Conservation (phyloP, 805 yeast species). For the Saturnispora hagleri region DNA sequence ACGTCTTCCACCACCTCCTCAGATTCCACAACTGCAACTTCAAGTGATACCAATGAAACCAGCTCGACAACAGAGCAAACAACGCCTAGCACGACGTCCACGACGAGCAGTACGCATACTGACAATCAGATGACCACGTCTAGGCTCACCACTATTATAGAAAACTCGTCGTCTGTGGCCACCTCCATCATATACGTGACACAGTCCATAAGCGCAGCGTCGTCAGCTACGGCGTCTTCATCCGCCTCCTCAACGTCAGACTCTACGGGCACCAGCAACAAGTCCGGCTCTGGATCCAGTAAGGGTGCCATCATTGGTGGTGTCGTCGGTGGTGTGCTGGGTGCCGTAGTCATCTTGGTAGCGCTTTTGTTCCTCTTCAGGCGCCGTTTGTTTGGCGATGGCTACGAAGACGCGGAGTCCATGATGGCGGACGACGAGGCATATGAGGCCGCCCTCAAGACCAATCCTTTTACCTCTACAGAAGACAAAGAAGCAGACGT, state of each 20-base stretch:
- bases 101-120: conserved; percentile 6
- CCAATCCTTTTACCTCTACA: conserved; percentile 58
- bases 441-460: conserved; percentile 47
- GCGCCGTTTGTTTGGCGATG: conserved; percentile 27
- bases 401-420: conserved; percentile 28
- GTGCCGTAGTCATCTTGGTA: conserved; percentile 20
- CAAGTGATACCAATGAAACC: conserved; percentile 5
- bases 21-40: not conserved
- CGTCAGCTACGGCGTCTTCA: conserved; percentile 16
- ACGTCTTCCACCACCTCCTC: not conserved
- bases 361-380: conserved; percentile 27
- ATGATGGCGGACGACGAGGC: conserved; percentile 44
- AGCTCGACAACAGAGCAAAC: conserved; percentile 6
- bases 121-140: conserved; percentile 8
- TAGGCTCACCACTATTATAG: conserved; percentile 11
- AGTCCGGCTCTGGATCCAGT: conserved; percentile 5
- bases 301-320: conserved; percentile 31
- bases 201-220: conserved; percentile 15
- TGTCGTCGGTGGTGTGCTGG: conserved; percentile 29
- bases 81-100: conserved; percentile 2
- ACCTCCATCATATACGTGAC: conserved; percentile 25
- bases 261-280: not conserved
- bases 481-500: conserved; percentile 33
- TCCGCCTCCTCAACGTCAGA: conserved; percentile 13
- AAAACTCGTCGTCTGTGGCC: conserved; percentile 17